Evolutionary conservation across 306 rosid genomes (phyloP), one percentile per base, ranked within the genome.

Genomic region (Vigna mungo): DNA sequence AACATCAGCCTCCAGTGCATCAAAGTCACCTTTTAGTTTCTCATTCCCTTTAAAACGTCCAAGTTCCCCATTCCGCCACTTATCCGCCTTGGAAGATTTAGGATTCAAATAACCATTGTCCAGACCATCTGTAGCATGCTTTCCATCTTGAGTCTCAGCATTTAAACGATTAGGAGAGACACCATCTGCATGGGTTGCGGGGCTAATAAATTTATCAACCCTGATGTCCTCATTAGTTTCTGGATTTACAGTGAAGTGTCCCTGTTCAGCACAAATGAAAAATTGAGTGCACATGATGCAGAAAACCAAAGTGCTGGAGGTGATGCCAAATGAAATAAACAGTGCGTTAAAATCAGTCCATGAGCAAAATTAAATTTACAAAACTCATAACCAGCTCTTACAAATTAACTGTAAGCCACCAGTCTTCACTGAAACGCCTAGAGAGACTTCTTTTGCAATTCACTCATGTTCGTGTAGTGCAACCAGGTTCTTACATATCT

Each of bases 341-440:
- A 13, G 52, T 36, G 58, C 78, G 58, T 43, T 71, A 76, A 76
- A 53, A 55, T 78, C 68, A 65, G 49, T 76, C 81, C 44, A 71
- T 56, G 60, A 49, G 80, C 85, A 85, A 79, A 77, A 80, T 27
- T 44, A 69, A 87, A 84, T 55, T 62, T 77, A 72, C 32, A 56
- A 80, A 74, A 90, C 91, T 65, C 84, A 60, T 87, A 93, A 87
- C 98, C 86, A 91, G 93, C 90, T 92, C 99, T 96, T 96, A 92
- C 99, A 89, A 93, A 96, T 91, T 80, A 92, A 93, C 84, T 81
- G 94, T 80, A 91, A 92, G 97, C 92, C 96, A 85, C 86, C 87
- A 87, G 93, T 88, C 98, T 91, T 87, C 97, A 87, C 75, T 89
- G 99, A 84, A 88, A 96, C 96, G 96, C 98, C 97, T 91, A 91